A percentile compares a stretch with the other conserved stretches of the same genome.
Evolutionary conservation across 495 filamentous ascomycete genomes (phyloP).

Genomic region (Venustampulla echinocandica): DNA sequence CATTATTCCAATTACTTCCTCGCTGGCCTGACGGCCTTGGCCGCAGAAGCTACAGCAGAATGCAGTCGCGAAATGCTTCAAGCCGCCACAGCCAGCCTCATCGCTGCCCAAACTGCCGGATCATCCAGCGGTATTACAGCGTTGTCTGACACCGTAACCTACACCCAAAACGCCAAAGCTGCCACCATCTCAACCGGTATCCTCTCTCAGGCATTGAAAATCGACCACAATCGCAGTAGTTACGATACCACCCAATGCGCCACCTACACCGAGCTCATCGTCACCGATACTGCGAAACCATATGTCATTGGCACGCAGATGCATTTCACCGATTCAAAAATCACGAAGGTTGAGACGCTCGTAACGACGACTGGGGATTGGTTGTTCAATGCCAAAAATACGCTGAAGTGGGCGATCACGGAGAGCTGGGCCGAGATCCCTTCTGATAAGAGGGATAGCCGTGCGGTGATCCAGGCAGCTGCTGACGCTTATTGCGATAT

Average conservation of each 20-base stretch:
- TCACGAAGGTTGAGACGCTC: conserved; percentile 35
- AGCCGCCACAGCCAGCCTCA: neutral
- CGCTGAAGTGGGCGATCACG: conserved; percentile 31
- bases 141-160: conserved; percentile 21
- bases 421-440: conserved; percentile 9
- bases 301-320: conserved; percentile 44
- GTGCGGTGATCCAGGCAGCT: conserved; percentile 2
- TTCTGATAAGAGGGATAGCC: neutral
- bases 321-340: conserved; percentile 24
- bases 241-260: conserved; percentile 42
- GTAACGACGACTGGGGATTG: conserved; percentile 36
- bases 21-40: neutral
- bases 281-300: conserved; percentile 32
- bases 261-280: conserved; percentile 43
- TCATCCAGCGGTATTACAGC: neutral
- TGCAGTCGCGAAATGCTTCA: neutral
- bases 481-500: conserved; percentile 23
- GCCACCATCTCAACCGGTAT: conserved; percentile 31
- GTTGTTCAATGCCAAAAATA: conserved; percentile 44
- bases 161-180: conserved; percentile 32
- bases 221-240: conserved; percentile 39
- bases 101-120: conserved; percentile 6
- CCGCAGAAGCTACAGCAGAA: neutral
- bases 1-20: neutral
- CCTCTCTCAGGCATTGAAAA: conserved; percentile 32